Percentiles rank a stretch among this genome's conserved stretches.
Evolutionary conservation across 1,284 basidiomycete species (phyloP).

Genomic region (Cutaneotrichosporon cavernicola): DNA sequence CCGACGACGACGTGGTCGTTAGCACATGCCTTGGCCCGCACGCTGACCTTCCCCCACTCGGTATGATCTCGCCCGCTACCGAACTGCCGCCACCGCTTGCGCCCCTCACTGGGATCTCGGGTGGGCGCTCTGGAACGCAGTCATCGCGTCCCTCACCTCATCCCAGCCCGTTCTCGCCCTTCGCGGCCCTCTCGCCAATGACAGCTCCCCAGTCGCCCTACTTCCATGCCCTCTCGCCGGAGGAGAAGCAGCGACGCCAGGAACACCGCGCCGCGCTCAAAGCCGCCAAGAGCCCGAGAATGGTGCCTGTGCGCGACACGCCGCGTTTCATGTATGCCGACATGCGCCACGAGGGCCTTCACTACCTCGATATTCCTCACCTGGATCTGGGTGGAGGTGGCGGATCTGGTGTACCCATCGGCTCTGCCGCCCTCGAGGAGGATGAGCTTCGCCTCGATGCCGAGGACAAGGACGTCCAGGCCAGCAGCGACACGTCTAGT

Average conservation of each 20-base stretch:
- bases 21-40: slow-evolving; percentile 9
- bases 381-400: slow-evolving; percentile 2
- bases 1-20: slow-evolving; percentile 11
- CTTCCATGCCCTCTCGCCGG: slow-evolving; percentile 4
- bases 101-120: not conserved
- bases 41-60: slow-evolving; percentile 3
- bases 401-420: not conserved
- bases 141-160: not conserved
- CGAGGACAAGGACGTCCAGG: not conserved
- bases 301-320: slow-evolving; percentile 31
- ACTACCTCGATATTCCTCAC: slow-evolving; percentile 12
- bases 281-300: slow-evolving; percentile 28
- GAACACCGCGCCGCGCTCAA: slow-evolving; percentile 20
- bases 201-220: slow-evolving; percentile 12
- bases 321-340: slow-evolving; percentile 37
- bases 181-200: slow-evolving; percentile 3
- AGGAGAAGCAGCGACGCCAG: slow-evolving; percentile 3
- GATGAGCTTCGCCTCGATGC: not conserved
- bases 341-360: slow-evolving; percentile 32
- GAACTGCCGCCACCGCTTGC: not conserved
- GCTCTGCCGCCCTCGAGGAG: not conserved
- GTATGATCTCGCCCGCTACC: not conserved
- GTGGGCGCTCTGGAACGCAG: not conserved
- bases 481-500: not conserved
- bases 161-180: not conserved